Base-by-base conservation (phyloP, 179 eudicot genomes). In the Patellifolia procumbens region DNA sequence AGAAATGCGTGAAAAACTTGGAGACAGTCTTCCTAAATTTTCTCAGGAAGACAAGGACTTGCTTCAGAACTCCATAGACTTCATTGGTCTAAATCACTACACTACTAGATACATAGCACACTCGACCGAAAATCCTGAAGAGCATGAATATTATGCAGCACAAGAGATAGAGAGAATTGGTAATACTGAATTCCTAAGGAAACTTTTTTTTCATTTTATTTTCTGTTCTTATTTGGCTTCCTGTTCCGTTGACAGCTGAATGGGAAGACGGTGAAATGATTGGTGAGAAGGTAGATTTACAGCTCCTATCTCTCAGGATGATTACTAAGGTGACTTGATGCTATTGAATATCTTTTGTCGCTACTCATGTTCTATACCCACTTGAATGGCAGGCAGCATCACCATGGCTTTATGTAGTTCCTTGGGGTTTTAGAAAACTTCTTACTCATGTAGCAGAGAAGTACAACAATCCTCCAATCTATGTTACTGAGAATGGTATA, bases 381-480 rank as follows among this genome's bases (percentile, higher is more conserved):
- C 59, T 76, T 78, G 62, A 67, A 63, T 82, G 74, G 79, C 94
- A 92, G 96, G 97, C 96, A 60, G 97, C 92, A 80, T 92, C 96
- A 31, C 35, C 85, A 63, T 92, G 97, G 97, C 96, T 92, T 34
- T 91, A 92, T 81, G 91, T 89, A 43, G 96, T 92, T 65, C 97
- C 97, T 42, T 91, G 96, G 97, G 97, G 97, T n/a, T 82, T 91
- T 59, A 77, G 84, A 87, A 91, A 85, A 84, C 66, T 85, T 72
- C 87, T 92, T 64, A 81, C 79, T 63, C 77, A 88, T 85, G 68
- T 89, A 61, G 69, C 86, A 39, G 58, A 85, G 81, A 89, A 76
- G 84, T 91, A 91, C 86, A 82, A 87, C 76, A 85, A 90, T 71
- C 87, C 91, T 45, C 78, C 84, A 32, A 82, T 91, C 26, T 91